A percentile compares a stretch with the other conserved stretches of the same genome.
phyloP scores from a whole-genome alignment of 2,329 filamentous ascomycete genomes.

The Alternaria burnsii region DNA sequence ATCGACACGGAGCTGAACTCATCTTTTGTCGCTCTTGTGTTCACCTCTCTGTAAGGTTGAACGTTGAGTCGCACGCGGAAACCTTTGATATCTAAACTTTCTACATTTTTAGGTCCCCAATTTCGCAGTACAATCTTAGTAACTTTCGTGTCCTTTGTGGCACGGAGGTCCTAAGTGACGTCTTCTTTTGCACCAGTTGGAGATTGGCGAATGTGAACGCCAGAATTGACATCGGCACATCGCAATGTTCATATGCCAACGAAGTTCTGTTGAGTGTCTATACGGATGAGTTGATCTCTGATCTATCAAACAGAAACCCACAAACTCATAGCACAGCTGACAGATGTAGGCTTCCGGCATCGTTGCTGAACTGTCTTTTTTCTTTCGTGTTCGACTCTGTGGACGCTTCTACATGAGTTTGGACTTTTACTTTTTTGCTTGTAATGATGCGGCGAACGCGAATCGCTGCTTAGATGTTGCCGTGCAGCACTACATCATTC shows the following conservation, averaged over 20 bases:
- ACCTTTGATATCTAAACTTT: not conserved
- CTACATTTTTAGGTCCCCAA: too few relatives aligned
- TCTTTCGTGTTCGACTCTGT: not conserved
- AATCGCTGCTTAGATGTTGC: not conserved
- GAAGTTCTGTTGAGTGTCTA: not conserved
- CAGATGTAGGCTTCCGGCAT: constrained; percentile 3
- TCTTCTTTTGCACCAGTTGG: not conserved
- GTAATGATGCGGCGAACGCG: not conserved
- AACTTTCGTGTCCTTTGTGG: too few relatives aligned
- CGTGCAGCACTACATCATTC: not conserved
- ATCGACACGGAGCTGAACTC: constrained; percentile 5
- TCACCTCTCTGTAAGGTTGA: not conserved
- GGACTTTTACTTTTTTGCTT: not conserved
- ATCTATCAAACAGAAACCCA: not conserved
- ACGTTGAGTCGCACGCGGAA: not conserved
- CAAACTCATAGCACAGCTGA: not conserved
- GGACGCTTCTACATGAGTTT: not conserved
- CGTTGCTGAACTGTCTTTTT: constrained; percentile 3
- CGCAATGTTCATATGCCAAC: not conserved
- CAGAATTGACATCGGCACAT: not conserved
- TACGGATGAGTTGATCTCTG: not conserved
- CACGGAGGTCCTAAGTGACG: not conserved
- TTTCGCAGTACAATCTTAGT: not conserved
- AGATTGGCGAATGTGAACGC: not conserved
- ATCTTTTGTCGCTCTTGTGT: constrained; percentile 1